A percentile compares a stretch with the other conserved stretches of the same genome.
Conservation (phyloP, 257 asterid species). For the Knoxia roxburghii region DNA sequence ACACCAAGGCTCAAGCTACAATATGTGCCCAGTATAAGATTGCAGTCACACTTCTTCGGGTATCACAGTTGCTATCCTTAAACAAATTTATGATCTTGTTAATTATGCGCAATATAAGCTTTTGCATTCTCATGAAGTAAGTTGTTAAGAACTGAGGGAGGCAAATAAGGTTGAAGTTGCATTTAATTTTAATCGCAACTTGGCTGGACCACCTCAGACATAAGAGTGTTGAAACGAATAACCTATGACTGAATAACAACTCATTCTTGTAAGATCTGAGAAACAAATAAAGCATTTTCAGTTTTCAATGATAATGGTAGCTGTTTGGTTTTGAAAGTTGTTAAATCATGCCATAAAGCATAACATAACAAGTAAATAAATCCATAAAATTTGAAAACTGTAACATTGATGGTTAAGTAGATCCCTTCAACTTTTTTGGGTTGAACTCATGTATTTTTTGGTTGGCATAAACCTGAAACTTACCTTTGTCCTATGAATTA, state of each 20-base stretch:
- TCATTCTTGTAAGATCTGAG: neutral
- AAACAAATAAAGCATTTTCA: too few species aligned
- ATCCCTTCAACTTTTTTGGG: neutral
- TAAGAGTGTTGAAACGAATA: neutral
- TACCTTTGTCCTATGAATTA: neutral
- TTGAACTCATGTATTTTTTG: neutral
- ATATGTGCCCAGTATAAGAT: slow-evolving; percentile 99
- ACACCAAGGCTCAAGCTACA: slow-evolving; percentile 98
- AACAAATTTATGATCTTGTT: neutral
- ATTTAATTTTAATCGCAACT: neutral
- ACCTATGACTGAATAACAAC: neutral
- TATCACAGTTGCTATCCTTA: slow-evolving; percentile 15
- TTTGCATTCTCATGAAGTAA: neutral
- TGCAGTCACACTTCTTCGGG: slow-evolving; percentile 98
- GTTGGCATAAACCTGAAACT: neutral
- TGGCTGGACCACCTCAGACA: neutral
- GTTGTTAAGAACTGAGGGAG: neutral
- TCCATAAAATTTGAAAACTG: neutral
- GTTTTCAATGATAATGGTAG: neutral
- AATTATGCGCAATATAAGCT: too few species aligned
- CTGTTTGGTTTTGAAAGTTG: neutral
- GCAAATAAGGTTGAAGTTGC: neutral
- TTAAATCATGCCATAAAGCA: neutral
- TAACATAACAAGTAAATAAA: neutral
- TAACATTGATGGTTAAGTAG: neutral